Conservation (phyloP, 257 asterid species). For the Anisodus acutangulus region DNA sequence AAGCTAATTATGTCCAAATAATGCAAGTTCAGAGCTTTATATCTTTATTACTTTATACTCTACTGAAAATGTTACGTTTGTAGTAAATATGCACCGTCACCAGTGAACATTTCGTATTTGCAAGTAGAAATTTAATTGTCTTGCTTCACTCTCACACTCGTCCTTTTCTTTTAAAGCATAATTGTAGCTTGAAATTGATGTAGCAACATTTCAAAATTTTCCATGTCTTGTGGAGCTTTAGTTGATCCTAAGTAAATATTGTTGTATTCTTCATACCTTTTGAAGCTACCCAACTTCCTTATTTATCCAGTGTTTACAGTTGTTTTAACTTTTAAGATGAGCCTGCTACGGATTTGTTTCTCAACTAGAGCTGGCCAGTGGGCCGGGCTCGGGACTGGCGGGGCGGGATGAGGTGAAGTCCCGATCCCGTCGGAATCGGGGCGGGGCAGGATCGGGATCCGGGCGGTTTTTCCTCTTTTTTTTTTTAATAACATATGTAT, state of each 20-base stretch:
- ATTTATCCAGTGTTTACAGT: background rate
- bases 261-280: background rate
- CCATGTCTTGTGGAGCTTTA: background rate
- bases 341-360: background rate
- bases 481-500: too few relatives aligned
- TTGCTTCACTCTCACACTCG: background rate
- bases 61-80: background rate
- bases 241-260: background rate
- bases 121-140: background rate
- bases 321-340: background rate
- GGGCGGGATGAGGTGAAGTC: too few relatives aligned
- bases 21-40: background rate
- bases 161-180: background rate
- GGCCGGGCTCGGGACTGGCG: too few relatives aligned
- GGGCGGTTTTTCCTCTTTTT: too few relatives aligned
- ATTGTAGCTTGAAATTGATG: conserved; percentile 9
- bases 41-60: background rate
- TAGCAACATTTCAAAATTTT: background rate
- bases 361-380: too few relatives aligned
- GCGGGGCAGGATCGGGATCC: too few relatives aligned
- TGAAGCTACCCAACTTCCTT: background rate
- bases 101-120: background rate
- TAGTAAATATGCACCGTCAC: background rate
- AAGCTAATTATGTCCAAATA: background rate
- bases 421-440: too few relatives aligned